Base-by-base conservation (phyloP, 176 grass and related monocot genomes). In the Tillandsia leiboldiana region DNA sequence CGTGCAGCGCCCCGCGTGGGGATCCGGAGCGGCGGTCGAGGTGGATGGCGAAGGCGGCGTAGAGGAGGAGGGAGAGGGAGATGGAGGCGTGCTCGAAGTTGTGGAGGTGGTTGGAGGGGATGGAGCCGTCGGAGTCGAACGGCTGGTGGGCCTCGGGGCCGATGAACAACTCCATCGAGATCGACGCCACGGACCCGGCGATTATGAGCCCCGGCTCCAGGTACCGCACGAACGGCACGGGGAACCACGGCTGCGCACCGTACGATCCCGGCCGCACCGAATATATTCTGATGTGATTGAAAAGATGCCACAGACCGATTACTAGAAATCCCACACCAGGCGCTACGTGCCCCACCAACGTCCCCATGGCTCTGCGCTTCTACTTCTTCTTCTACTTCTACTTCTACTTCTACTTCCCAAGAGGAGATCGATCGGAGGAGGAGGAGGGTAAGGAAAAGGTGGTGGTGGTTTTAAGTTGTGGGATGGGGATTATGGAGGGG, bases 11-110 rank as follows among this genome's bases (percentile, higher is more conserved):
- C 77, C 11, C 50, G 15, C 88, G 77, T 1, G 51, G 26, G 0
- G 10, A 52, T 2, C 63, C 63, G 0, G 74, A 22, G 17, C 26
- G 67, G 63, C 83, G 83, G 81, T 91, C 88, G n/a, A 91, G 75
- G 79, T 79, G 80, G 18, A 90, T 48, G 7, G 81, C 81, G 65
- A 73, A 71, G 63, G 91, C 79, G 17, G 88, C 88, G 75, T 75
- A 96, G 27, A 84, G 24, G 11, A 96, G 78, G 57, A 96, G 82
- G 9, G 83, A 72, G 18, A 96, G 79, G 49, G 92, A 96, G 83
- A 96, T 84, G 78, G 92, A 88, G n/a, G 92, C 85, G 75, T 96
- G 92, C 88, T 96, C 88, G 71, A 96, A 96, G 85, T 91, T 96
- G 85, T 88, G 92, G 71, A 96, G 92, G 70, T 96, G 92, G 72